These are phyloP conservation scores for Stentor roeselii DNA, from an alignment of 73 alveolate genomes.

Conservation along the genomic window DNA sequence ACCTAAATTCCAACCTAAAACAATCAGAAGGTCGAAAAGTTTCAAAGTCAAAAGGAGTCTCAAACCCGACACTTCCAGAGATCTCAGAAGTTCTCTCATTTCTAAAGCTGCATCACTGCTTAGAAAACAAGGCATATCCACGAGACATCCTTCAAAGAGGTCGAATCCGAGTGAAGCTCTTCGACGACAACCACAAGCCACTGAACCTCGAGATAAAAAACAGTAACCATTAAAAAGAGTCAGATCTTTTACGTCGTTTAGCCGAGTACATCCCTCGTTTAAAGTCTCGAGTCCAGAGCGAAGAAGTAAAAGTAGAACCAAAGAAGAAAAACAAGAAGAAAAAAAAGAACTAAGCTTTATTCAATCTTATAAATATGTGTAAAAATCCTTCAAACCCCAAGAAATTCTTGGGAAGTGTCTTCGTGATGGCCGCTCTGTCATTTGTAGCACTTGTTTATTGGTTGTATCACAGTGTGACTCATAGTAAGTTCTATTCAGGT, in stretches of 20 bases:
- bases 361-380: no score
- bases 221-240: not conserved
- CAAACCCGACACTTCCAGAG: constrained; percentile 1
- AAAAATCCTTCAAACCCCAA: no score
- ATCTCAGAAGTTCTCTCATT: constrained; percentile 12
- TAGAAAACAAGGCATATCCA: constrained; percentile 25
- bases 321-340: constrained; percentile 21
- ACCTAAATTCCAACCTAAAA: not conserved
- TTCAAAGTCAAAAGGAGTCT: not conserved
- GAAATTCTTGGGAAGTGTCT: not conserved
- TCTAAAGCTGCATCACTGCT: constrained; percentile 10
- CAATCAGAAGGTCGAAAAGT: constrained; percentile 13
- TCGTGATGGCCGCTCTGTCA: not conserved
- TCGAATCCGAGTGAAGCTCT: not conserved
- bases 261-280: not conserved
- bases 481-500: not conserved
- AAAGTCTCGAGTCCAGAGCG: not conserved
- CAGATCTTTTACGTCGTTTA: not conserved
- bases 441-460: not conserved
- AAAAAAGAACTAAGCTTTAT: constrained; percentile 14
- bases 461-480: not conserved
- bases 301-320: not conserved
- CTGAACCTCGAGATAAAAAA: not conserved
- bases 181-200: not conserved
- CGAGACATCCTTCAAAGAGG: constrained; percentile 23